Evolutionary conservation across 768 basidiomycete species (phyloP).

Genomic region (Termitomyces sp.): DNA sequence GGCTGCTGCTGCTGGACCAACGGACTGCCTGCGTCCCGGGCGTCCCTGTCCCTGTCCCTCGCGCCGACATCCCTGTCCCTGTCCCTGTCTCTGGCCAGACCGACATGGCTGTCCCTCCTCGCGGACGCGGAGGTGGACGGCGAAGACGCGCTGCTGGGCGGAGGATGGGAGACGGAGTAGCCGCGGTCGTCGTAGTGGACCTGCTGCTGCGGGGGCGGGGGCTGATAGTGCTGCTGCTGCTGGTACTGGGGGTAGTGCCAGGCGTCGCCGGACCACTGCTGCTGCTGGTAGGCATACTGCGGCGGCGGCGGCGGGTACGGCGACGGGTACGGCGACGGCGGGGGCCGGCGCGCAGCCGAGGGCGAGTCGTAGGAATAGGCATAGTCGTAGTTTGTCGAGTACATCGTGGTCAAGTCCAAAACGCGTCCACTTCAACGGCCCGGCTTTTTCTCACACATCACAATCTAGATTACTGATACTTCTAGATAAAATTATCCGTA

Average conservation of each 20-base stretch:
- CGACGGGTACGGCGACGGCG: not conserved
- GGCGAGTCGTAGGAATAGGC: constrained; percentile 10
- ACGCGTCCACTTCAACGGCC: too few relatives aligned
- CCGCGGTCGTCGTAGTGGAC: not conserved
- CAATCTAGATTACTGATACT: too few relatives aligned
- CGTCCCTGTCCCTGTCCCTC: not conserved
- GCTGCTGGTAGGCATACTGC: constrained; percentile 10
- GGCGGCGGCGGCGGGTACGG: not conserved
- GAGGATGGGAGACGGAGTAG: not conserved
- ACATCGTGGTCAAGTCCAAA: constrained; percentile 26
- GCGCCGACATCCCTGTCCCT: constrained; percentile 7
- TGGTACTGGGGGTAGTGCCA: constrained; percentile 3
- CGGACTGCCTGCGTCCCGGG: not conserved
- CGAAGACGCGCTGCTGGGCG: not conserved
- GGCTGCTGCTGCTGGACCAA: not conserved
- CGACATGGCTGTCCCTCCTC: not conserved
- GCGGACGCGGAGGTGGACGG: not conserved
- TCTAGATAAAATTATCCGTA: not conserved
- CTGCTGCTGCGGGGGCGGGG: not conserved
- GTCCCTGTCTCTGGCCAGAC: not conserved
- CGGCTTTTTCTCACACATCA: not conserved
- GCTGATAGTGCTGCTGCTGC: constrained; percentile 14
- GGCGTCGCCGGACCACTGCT: not conserved
- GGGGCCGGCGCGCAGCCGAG: not conserved
- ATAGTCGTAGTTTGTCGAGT: constrained; percentile 50